A percentile compares a stretch with the other conserved stretches of the same genome.
These are phyloP conservation scores for Anaeromyces robustus DNA, from an alignment of 192 early-diverging fungal genomes.

Conservation along the genomic window DNA sequence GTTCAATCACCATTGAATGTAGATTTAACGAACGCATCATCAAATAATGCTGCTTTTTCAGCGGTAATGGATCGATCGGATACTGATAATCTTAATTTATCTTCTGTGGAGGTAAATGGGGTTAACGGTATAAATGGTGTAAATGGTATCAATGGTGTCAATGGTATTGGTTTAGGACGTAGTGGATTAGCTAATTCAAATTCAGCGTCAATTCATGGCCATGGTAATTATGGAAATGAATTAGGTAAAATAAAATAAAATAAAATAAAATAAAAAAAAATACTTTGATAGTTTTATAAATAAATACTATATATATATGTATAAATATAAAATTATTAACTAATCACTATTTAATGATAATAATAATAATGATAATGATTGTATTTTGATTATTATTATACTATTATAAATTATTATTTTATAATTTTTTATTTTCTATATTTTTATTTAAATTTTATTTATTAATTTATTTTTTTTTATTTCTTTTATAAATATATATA, in stretches of 20 bases:
- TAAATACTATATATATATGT: too few species aligned
- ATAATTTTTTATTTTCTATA: too few species aligned
- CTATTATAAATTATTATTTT: too few species aligned
- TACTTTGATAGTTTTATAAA: too few species aligned
- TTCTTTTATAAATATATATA: too few species aligned
- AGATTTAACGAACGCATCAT: not conserved
- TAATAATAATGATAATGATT: too few species aligned
- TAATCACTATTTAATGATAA: too few species aligned
- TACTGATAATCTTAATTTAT: not conserved
- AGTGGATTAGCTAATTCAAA: not conserved
- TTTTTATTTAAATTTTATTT: too few species aligned
- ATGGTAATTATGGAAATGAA: not conserved
- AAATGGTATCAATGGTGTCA: not conserved
- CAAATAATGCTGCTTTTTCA: not conserved
- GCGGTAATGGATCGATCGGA: not conserved
- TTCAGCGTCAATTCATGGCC: not conserved
- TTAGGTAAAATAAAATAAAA: not conserved
- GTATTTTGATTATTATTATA: too few species aligned
- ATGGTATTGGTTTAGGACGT: not conserved
- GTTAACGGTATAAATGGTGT: not conserved
- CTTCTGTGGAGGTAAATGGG: not conserved
- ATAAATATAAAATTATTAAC: too few species aligned
- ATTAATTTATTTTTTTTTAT: too few species aligned
- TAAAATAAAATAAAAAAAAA: too few species aligned
- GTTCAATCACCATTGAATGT: not conserved